Evolutionary conservation across 1,139 yeast genomes (phyloP), one percentile per base, ranked within the genome.

Genomic region (Wickerhamomyces sp.): DNA sequence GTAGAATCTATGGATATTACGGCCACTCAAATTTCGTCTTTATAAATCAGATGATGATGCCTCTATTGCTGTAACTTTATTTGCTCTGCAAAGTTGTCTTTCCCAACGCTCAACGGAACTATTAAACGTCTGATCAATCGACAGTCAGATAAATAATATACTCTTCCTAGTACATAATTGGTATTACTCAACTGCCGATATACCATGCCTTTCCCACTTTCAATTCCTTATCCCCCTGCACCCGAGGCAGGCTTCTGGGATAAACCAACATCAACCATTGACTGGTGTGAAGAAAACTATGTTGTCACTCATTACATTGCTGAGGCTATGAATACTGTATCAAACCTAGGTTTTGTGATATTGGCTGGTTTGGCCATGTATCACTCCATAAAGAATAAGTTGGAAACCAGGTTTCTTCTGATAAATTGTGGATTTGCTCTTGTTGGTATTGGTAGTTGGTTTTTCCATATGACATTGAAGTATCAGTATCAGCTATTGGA

Each of bases 221-320:
- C 62, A 2, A 37, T 57, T 53, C 64, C 66, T 2, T 69, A 69
- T 48, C 72, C 73, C 4, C 58, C 56, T 2, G 55, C 53, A 6
- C 62, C 63, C 7, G 53, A 51, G n/a, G 34, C 50, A 1, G 72
- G 72, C 1, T 65, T 58, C 47, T 61, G 65, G 65, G 55, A 57
- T 11, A 41, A 40, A 7, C 60, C 58, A 10, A 60, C 63, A 6
- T 51, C 94, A 30, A 88, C 96, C 30, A 88, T 88, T 43, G 96
- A 88, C 61, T 88, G 96, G 96, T 88, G 96, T 64, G 96, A 88
- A 63, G 96, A 88, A 62, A 89, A 88, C 67, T 88, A 88, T 59
- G 90, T 87, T 13, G 86, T 88, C 7, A 75, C 89, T 10, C 75
- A 74, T 11, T 88, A 84, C 59, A 72, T 88, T 46, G 95, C 95